Evolutionary conservation across 1,284 basidiomycete genomes (phyloP), one percentile per base, ranked within the genome.

Genomic region (Trichosporon asahii): DNA sequence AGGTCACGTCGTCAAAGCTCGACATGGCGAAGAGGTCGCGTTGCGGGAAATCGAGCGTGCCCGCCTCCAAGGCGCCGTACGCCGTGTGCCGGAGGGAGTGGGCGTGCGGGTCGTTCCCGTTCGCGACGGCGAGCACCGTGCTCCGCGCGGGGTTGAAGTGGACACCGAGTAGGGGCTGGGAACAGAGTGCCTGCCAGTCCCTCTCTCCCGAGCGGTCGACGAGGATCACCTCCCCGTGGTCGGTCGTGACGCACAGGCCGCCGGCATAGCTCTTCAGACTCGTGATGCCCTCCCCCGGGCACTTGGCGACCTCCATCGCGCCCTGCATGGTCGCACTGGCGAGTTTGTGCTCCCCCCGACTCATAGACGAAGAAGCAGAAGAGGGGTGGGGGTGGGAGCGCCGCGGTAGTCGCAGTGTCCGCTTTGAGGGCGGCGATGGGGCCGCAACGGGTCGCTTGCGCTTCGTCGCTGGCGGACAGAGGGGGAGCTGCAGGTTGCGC

Each of bases 201-300:
- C 72, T 70, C 14, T 75, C 68, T 5, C 76, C 76, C 27, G 73
- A 70, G 11, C 37, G 21, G 31, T 31, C 25, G 21, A 44, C 60
- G 23, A 77, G 53, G 53, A 79, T 73, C 29, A 82, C 68, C 68
- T 78, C 77, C 9, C 80, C 80, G 55, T 77, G 76, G 70, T 80
- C 80, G 0, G 80, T 82, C 0, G 78, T 78, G 14, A 74, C 66
- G 35, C 64, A 67, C 15, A 68, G 64, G 5, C 69, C 71, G 5
- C 69, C 57, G 0, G 55, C 40, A 15, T 15, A n/a, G 68, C 76
- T 27, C 63, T 74, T 68, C 46, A 79, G 65, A 15, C 72, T 74
- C 0, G 74, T 79, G 55, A 81, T 75, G 11, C 70, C 67, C 68
- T 81, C 77, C 3, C 75, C 75, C 15, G 72, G 71, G 67, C 78